Conservation (phyloP, 1,284 basidiomycete genomes). For the Athelia psychrophila region DNA sequence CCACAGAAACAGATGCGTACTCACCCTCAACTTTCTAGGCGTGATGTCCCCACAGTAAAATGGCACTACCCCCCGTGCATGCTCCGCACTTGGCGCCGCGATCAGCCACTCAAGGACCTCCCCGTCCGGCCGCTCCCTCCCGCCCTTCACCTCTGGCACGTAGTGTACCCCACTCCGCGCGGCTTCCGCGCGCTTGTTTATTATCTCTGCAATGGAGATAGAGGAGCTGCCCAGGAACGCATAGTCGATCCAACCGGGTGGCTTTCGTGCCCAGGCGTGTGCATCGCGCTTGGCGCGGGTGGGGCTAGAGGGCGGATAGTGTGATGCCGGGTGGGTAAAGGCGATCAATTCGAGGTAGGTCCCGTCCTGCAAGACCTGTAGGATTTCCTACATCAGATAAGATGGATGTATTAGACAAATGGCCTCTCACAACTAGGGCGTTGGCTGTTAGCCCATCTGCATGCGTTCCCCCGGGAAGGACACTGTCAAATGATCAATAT, state of each 20-base stretch:
- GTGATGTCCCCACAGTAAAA: slow-evolving; percentile 75
- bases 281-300: slow-evolving; percentile 37
- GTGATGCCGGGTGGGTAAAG: slow-evolving; percentile 50
- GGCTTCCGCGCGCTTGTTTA: slow-evolving; percentile 46
- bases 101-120: slow-evolving; percentile 56
- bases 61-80: slow-evolving; percentile 40
- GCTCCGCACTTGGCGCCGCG: slow-evolving; percentile 29
- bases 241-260: slow-evolving; percentile 64
- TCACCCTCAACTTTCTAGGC: slow-evolving; percentile 51
- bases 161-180: slow-evolving; percentile 39
- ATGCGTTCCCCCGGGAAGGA: slow-evolving; percentile 62
- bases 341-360: slow-evolving; percentile 67
- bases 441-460: slow-evolving; percentile 61
- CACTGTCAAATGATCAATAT: no score
- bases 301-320: slow-evolving; percentile 48
- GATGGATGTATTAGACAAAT: no score
- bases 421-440: slow-evolving; percentile 55
- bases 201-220: slow-evolving; percentile 40
- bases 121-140: slow-evolving; percentile 52
- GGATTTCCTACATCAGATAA: neutral
- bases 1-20: slow-evolving; percentile 15
- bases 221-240: slow-evolving; percentile 51
- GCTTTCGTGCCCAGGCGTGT: slow-evolving; percentile 51
- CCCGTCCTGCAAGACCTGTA: slow-evolving; percentile 61
- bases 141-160: slow-evolving; percentile 40